Evolutionary conservation across 1,284 basidiomycete species (phyloP), one percentile per base, ranked within the genome.

Genomic region (Vanrija sp.): DNA sequence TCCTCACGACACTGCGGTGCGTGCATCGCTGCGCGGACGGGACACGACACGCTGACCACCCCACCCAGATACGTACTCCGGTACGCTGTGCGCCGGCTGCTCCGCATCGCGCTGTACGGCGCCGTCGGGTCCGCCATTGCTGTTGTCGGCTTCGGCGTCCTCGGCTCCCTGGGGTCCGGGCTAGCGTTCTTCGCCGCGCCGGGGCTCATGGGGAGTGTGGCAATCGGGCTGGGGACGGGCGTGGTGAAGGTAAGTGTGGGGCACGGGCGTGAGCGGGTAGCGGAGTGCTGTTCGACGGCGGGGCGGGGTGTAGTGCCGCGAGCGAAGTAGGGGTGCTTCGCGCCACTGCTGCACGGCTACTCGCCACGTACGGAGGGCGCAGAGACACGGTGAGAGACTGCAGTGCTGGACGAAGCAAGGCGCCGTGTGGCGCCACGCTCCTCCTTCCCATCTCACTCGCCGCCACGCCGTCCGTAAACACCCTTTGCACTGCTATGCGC

Each of bases 41-140:
- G 19, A 55, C 23, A 34, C 6, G 26, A 28, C n/a, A 15, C 21
- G 14, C 53, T 38, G 15, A 15, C 19, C n/a, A n/a, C n/a, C n/a
- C 15, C 23, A 5, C 21, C 12, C 48, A 74, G 78, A 42, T 79
- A 79, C 54, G 66, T 72, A 3, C 48, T 77, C 12, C 64, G 66
- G 18, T 79, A 78, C 54, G 60, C 70, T 6, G 65, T 79, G 42
- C 68, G 69, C 26, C 62, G 78, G 14, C 34, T 75, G 18, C 40
- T 79, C 0, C 64, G 78, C 23, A 77, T 77, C 53, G 73, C 69
- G 14, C 76, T 76, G 61, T 77, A 77, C 58, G 75, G 73, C 15
- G 65, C 65, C 10, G 65, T 70, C 14, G 75, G 75, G 19, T 71
- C 62, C 3, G 55, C 65, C 6, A 57, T 70, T 10, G 72, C 75